Conservation (phyloP, 306 rosid genomes). For the Vicia sativa region DNA sequence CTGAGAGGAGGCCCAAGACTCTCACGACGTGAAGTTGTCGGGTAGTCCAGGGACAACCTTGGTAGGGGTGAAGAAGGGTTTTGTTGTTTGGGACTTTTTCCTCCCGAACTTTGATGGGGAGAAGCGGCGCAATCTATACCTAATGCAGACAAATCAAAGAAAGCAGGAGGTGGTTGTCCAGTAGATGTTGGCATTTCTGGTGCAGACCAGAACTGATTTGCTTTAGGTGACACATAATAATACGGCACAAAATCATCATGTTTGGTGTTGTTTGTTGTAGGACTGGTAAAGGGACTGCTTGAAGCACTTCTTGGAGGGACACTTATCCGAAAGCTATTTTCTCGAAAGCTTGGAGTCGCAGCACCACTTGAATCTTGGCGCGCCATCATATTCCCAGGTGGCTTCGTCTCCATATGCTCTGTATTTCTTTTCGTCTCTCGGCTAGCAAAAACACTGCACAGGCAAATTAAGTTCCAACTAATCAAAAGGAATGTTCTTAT, state of each 20-base stretch:
- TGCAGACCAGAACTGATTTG: conserved; percentile 78
- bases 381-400: conserved; percentile 32
- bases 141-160: conserved; percentile 48
- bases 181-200: conserved; percentile 61
- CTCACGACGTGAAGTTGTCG: conserved; percentile 52
- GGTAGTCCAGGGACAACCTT: conserved; percentile 48
- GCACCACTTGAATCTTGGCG: conserved; percentile 34
- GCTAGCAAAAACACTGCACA: conserved; percentile 56
- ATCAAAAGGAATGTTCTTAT: neutral
- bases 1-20: conserved; percentile 42
- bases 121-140: conserved; percentile 52
- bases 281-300: conserved; percentile 68
- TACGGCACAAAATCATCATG: conserved; percentile 53
- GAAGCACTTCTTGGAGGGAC: conserved; percentile 69
- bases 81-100: conserved; percentile 50
- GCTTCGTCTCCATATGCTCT: conserved; percentile 45
- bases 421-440: conserved; percentile 41
- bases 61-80: conserved; percentile 56
- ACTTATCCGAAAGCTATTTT: conserved; percentile 41
- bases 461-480: neutral
- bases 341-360: conserved; percentile 20
- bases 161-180: conserved; percentile 51
- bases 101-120: conserved; percentile 44
- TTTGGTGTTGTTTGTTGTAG: conserved; percentile 47
- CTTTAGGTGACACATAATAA: conserved; percentile 45